These are phyloP conservation scores for Xanthoparmelia taractica DNA, from an alignment of 495 filamentous ascomycete species.

Conservation along the genomic window DNA sequence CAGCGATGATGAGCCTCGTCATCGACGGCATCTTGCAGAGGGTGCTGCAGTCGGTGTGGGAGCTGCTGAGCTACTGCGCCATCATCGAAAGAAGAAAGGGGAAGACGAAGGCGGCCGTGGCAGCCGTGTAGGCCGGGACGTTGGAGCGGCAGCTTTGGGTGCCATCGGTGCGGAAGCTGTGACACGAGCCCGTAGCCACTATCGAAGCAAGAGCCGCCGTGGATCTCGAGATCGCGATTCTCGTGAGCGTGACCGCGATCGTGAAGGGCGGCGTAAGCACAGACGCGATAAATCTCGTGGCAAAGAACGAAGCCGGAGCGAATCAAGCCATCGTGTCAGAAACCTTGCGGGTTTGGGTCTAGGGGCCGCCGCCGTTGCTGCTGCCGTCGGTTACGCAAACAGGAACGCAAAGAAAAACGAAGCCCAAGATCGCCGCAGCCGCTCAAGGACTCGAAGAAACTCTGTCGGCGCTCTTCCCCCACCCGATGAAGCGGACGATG, in stretches of 20 bases:
- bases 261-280: conserved; percentile 32
- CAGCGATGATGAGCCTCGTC: conserved; percentile 52
- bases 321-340: conserved; percentile 48
- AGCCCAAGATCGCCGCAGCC: conserved; percentile 59
- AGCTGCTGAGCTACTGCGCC: conserved; percentile 63
- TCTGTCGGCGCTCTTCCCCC: conserved; percentile 37
- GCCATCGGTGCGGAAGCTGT: conserved; percentile 73
- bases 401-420: conserved; percentile 58
- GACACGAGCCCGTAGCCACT: conserved; percentile 62
- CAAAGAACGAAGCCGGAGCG: conserved; percentile 42
- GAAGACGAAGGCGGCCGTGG: conserved; percentile 49
- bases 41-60: conserved; percentile 76
- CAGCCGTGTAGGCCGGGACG: conserved; percentile 60
- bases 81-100: conserved; percentile 56
- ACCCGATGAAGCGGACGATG: conserved; percentile 38
- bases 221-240: conserved; percentile 34
- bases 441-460: conserved; percentile 55
- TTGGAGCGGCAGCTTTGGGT: conserved; percentile 75
- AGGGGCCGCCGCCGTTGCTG: conserved; percentile 73
- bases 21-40: conserved; percentile 75
- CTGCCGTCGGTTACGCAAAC: conserved; percentile 68
- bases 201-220: conserved; percentile 42
- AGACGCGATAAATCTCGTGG: conserved; percentile 31
- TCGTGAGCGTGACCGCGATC: conserved; percentile 35
- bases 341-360: conserved; percentile 66